These are phyloP conservation scores for Pseudonectria buxi DNA, from an alignment of 2,329 filamentous ascomycete species.

Conservation along the genomic window DNA sequence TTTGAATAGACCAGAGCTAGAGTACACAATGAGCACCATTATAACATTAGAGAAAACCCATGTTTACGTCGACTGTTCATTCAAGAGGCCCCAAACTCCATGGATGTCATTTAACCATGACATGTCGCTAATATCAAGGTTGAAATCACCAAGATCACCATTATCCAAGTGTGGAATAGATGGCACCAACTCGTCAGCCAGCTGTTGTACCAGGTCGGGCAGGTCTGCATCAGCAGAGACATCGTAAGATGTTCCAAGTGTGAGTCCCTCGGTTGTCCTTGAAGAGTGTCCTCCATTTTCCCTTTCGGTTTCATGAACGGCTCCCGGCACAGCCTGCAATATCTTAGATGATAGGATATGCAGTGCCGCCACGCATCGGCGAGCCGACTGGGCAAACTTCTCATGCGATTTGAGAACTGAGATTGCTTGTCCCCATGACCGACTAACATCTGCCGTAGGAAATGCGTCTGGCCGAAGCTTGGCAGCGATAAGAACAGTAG, in stretches of 20 bases:
- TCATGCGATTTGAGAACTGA: conserved; percentile 27
- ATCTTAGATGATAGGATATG: conserved; percentile 30
- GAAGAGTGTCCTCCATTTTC: neutral
- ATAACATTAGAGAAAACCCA: neutral
- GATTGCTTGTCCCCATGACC: conserved; percentile 28
- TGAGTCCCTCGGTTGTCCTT: neutral
- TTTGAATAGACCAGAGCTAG: too few relatives aligned
- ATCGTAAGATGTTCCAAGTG: neutral
- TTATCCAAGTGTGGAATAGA: conserved; percentile 15
- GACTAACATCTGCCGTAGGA: conserved; percentile 16
- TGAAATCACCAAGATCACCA: conserved; percentile 20
- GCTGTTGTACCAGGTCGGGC: conserved; percentile 10
- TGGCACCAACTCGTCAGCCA: conserved; percentile 16
- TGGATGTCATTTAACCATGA: conserved; percentile 29
- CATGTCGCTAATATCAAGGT: conserved; percentile 26
- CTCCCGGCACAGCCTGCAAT: conserved; percentile 13
- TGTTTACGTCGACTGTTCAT: conserved; percentile 5
- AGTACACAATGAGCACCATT: too few relatives aligned
- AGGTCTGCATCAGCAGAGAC: conserved; percentile 1
- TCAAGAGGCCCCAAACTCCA: conserved; percentile 24
- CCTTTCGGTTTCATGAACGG: neutral
- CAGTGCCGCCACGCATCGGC: conserved; percentile 26
- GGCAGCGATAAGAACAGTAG: conserved; percentile 30
- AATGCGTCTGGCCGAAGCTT: conserved; percentile 28
- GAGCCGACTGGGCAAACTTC: conserved; percentile 26